phyloP scores from a whole-genome alignment of 176 grass and related monocot species.

The Metroxylon sagu region DNA sequence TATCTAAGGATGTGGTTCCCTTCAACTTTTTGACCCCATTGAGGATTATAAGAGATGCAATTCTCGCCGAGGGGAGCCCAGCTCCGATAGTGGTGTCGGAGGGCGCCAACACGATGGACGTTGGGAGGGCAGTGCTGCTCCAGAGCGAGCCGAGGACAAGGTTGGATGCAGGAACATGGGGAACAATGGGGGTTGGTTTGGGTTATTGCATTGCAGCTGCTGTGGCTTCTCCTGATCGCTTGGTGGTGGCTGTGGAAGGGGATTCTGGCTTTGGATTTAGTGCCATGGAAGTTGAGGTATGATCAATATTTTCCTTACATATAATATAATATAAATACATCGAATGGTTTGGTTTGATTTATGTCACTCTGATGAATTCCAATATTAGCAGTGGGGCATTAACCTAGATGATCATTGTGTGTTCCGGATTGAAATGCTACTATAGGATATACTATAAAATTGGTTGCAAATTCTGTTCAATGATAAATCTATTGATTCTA shows the following conservation, averaged over 20 bases:
- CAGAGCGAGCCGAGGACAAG: constrained; percentile 90
- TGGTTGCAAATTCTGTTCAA: no score
- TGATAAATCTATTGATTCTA: no score
- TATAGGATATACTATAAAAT: no score
- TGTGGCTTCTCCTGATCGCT: constrained; percentile 45
- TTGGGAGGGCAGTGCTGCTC: constrained; percentile 80
- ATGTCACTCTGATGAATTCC: no score
- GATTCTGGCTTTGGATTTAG: constrained; percentile 96
- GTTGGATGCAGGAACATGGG: constrained; percentile 95
- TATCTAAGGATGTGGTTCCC: constrained; percentile 62
- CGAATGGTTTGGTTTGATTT: no score
- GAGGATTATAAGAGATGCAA: constrained; percentile 78
- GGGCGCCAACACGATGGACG: constrained; percentile 94
- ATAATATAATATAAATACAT: no score
- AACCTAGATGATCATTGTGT: no score
- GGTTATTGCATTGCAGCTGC: constrained; percentile 91
- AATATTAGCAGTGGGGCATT: no score
- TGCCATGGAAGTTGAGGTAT: constrained; percentile 98
- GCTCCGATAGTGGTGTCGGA: constrained; percentile 72
- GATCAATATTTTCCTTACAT: not conserved
- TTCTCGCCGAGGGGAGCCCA: constrained; percentile 55
- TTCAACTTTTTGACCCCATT: constrained; percentile 94
- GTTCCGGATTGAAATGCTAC: no score
- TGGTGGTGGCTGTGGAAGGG: constrained; percentile 92
- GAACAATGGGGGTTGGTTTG: constrained; percentile 93